Evolutionary conservation across 306 rosid species (phyloP).

Genomic region (Glycine soja): DNA sequence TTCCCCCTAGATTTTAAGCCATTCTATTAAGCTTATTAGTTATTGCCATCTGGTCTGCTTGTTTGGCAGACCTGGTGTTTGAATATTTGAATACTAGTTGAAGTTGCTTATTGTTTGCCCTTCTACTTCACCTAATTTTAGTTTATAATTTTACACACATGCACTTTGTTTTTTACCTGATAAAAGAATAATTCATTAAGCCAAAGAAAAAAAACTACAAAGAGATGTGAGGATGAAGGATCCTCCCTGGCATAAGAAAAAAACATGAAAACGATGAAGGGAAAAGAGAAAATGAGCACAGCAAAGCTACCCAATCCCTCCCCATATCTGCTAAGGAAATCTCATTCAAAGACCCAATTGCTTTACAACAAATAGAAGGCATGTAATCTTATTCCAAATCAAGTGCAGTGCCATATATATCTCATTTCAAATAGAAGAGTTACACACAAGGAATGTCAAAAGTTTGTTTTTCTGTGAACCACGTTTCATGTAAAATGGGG

Average conservation of each 20-base stretch:
- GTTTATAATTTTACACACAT: background rate
- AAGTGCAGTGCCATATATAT: too few relatives aligned
- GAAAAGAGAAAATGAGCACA: background rate
- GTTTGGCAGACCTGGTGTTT: conserved; percentile 13
- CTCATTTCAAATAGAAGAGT: too few relatives aligned
- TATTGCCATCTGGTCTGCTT: background rate
- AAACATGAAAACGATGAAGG: conserved; percentile 12
- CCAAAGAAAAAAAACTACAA: background rate
- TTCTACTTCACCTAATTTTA: background rate
- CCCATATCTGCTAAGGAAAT: background rate
- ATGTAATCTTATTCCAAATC: background rate
- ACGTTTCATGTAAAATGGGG: too few relatives aligned
- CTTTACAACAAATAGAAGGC: conserved; percentile 8
- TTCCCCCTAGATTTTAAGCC: background rate
- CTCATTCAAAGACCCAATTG: background rate
- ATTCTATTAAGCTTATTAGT: conserved; percentile 9
- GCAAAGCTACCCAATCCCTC: background rate
- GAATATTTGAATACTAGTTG: background rate
- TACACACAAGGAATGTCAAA: too few relatives aligned
- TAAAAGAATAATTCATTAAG: conserved; percentile 4
- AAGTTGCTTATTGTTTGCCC: conserved; percentile 17
- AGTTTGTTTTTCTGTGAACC: too few relatives aligned
- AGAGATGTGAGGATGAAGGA: conserved; percentile 1
- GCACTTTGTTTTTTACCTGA: background rate
- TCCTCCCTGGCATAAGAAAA: conserved; percentile 6